A percentile compares a stretch with the other conserved stretches of the same genome.
Evolutionary conservation across 345 rosid genomes (phyloP).

Genomic region (Pseudoturritis turrita): DNA sequence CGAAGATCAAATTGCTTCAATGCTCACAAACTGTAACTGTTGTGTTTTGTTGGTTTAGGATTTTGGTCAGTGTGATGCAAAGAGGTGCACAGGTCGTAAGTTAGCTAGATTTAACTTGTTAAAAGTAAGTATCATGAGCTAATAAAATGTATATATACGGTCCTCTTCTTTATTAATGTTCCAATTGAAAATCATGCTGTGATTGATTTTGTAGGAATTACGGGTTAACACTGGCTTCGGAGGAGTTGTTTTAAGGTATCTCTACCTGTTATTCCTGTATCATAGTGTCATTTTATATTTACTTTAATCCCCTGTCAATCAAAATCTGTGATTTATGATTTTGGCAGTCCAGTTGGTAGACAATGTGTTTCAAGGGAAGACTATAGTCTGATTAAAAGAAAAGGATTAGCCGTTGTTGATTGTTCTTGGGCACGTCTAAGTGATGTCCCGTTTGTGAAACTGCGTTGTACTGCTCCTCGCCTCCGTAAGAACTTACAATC

Average conservation of each 20-base stretch:
- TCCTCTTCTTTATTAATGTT: background rate
- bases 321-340: background rate
- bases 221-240: constrained; percentile 78
- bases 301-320: background rate
- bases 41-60: constrained; percentile 45
- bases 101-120: constrained; percentile 81
- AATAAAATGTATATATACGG: background rate
- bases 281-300: background rate
- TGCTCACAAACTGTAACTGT: background rate
- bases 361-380: constrained; percentile 91
- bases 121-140: constrained; percentile 74
- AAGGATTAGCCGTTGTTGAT: constrained; percentile 95
- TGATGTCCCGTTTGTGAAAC: constrained; percentile 91
- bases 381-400: constrained; percentile 59
- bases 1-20: background rate
- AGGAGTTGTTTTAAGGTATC: constrained; percentile 82
- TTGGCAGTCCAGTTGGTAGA: constrained; percentile 83
- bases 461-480: constrained; percentile 90
- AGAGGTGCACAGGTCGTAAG: constrained; percentile 95
- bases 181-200: background rate
- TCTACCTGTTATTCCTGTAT: background rate
- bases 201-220: constrained; percentile 61
- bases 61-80: constrained; percentile 95
- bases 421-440: constrained; percentile 96
- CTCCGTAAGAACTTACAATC: constrained; percentile 54